These are phyloP conservation scores for Rhynchosporium agropyri DNA, from an alignment of 2,329 filamentous ascomycete species.

Conservation along the genomic window DNA sequence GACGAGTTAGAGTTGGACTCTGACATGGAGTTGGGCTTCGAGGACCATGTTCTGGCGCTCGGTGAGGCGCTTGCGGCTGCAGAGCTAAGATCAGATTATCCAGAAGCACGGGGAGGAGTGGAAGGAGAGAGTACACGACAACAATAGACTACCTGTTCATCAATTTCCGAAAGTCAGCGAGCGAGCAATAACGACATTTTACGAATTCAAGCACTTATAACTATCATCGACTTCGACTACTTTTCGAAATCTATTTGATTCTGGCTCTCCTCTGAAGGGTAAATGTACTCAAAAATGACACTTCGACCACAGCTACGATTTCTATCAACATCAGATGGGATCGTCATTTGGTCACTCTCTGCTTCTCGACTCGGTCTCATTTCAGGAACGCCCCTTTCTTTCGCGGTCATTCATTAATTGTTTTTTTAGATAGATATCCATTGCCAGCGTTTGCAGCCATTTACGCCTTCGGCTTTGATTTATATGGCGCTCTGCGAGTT, in stretches of 20 bases:
- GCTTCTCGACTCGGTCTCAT: not conserved
- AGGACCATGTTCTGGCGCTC: conserved; percentile 36
- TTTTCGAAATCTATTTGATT: not conserved
- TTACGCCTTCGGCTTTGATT: not conserved
- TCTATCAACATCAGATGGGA: not conserved
- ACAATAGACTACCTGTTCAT: conserved; percentile 11
- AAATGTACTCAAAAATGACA: conserved; percentile 13
- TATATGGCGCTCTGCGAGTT: not conserved
- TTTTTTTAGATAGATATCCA: conserved; percentile 19
- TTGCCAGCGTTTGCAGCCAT: conserved; percentile 8
- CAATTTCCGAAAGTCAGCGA: not conserved
- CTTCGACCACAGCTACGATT: not conserved
- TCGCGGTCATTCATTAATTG: not conserved
- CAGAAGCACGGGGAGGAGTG: not conserved
- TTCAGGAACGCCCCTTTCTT: not conserved
- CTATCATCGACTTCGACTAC: not conserved
- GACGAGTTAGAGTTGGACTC: conserved; percentile 31
- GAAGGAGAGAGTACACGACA: too few species aligned
- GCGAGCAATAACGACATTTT: conserved; percentile 14
- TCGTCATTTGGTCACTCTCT: not conserved
- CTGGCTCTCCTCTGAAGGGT: conserved; percentile 13
- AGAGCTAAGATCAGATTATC: conserved; percentile 16
- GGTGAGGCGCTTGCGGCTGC: conserved; percentile 34
- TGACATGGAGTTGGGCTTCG: conserved; percentile 34
- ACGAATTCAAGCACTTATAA: conserved; percentile 1